Evolutionary conservation across 257 asterid genomes (phyloP).

Genomic region (Primulina huaijiensis): DNA sequence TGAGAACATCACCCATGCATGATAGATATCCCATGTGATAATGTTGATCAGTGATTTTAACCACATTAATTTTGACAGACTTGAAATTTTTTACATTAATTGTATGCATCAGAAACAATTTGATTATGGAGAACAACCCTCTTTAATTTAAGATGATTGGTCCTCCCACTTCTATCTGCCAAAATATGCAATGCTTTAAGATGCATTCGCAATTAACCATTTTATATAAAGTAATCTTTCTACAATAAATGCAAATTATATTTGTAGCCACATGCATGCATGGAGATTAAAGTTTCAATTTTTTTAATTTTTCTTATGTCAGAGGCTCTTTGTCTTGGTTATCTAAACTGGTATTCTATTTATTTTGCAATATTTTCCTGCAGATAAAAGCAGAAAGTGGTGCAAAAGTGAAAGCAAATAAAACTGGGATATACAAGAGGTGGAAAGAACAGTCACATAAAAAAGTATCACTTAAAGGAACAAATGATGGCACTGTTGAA

Average conservation of each 20-base stretch:
- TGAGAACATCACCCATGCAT: neutral
- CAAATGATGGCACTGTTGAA: conserved; percentile 40
- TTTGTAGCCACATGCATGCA: neutral
- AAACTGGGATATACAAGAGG: conserved; percentile 75
- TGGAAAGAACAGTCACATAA: conserved; percentile 77
- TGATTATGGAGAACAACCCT: neutral
- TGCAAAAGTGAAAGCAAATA: conserved; percentile 56
- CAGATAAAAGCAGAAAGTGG: conserved; percentile 94
- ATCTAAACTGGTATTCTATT: neutral
- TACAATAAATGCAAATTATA: neutral
- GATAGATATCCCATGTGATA: neutral
- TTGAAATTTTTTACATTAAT: neutral
- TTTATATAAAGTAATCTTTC: neutral
- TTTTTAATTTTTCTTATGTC: no score
- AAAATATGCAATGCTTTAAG: neutral
- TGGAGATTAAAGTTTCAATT: neutral
- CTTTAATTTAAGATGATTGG: neutral
- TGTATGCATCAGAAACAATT: neutral
- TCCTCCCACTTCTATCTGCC: neutral
- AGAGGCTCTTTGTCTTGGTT: neutral
- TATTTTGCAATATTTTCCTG: conserved; percentile 23
- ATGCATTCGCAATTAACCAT: neutral
- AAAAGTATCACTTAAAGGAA: conserved; percentile 54
- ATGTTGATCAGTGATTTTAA: neutral
- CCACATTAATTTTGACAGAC: neutral